Conservation (phyloP, 192 early-diverging fungal genomes). For the Coemansia sp. region DNA sequence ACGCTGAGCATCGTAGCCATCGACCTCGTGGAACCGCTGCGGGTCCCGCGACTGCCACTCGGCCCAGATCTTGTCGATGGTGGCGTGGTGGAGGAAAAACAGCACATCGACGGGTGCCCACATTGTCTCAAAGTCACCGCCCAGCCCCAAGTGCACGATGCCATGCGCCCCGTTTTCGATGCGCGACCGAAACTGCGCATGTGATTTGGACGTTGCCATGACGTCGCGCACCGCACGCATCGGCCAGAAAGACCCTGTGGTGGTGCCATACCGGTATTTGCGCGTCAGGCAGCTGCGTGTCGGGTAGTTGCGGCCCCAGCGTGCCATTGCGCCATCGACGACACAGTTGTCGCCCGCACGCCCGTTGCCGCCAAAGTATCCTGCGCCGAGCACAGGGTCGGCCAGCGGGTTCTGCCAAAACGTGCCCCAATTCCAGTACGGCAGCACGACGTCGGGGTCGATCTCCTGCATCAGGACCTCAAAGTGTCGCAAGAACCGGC, state of each 20-base stretch:
- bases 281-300: conserved; percentile 48
- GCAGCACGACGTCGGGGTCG: conserved; percentile 55
- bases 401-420: conserved; percentile 54
- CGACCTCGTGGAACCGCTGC: conserved; percentile 27
- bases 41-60: conserved; percentile 57
- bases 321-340: conserved; percentile 53
- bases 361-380: conserved; percentile 49
- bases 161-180: conserved; percentile 58
- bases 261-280: conserved; percentile 40
- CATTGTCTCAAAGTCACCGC: conserved; percentile 58
- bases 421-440: conserved; percentile 68
- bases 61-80: conserved; percentile 64
- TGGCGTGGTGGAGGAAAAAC: conserved; percentile 70
- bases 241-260: conserved; percentile 49
- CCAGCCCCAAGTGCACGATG: conserved; percentile 52
- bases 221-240: conserved; percentile 50
- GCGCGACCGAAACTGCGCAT: conserved; percentile 54
- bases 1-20: conserved; percentile 35
- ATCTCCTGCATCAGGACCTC: conserved; percentile 55
- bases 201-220: conserved; percentile 33
- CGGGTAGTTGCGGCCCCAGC: conserved; percentile 55
- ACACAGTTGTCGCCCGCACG: conserved; percentile 53
- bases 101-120: conserved; percentile 57
- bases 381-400: conserved; percentile 34
- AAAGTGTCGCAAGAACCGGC: conserved; percentile 56